Conservation (phyloP, 2,329 filamentous ascomycete species). For the Aspergillus udagawae region DNA sequence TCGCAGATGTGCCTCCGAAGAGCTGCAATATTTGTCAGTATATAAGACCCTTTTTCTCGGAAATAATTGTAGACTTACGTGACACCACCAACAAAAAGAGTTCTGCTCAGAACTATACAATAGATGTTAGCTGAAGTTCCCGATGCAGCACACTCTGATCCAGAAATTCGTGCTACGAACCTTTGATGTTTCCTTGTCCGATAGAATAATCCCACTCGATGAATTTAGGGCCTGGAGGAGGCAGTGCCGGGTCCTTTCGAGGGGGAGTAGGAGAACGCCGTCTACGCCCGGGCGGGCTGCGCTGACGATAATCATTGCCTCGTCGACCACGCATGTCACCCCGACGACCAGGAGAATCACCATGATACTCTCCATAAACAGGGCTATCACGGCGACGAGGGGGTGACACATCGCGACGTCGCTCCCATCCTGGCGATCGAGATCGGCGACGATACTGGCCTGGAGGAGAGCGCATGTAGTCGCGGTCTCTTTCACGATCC, state of each 20-base stretch:
- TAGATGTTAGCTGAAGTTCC: conserved; percentile 5
- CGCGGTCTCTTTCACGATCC: conserved; percentile 61
- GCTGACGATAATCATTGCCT: conserved; percentile 72
- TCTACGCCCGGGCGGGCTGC: conserved; percentile 70
- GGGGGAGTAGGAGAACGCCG: conserved; percentile 60
- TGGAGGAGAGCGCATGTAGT: conserved; percentile 60
- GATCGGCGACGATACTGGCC: conserved; percentile 65
- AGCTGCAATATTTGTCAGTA: conserved; percentile 45
- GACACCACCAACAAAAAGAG: conserved; percentile 93
- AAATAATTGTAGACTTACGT: conserved; percentile 56
- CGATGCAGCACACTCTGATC: neutral
- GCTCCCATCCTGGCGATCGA: conserved; percentile 72
- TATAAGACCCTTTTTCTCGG: neutral
- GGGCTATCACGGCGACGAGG: conserved; percentile 63
- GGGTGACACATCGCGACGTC: conserved; percentile 63
- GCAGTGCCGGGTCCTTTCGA: conserved; percentile 39
- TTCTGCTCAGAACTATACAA: conserved; percentile 74
- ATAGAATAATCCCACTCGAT: conserved; percentile 74
- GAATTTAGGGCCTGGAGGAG: conserved; percentile 62
- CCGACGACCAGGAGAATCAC: conserved; percentile 61
- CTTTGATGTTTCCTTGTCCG: conserved; percentile 74
- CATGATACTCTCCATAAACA: conserved; percentile 69
- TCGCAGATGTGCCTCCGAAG: conserved; percentile 76
- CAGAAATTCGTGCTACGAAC: conserved; percentile 27
- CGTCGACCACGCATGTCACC: conserved; percentile 53